phyloP scores from a whole-genome alignment of 1,284 basidiomycete species.

The Nidula niveotomentosa region DNA sequence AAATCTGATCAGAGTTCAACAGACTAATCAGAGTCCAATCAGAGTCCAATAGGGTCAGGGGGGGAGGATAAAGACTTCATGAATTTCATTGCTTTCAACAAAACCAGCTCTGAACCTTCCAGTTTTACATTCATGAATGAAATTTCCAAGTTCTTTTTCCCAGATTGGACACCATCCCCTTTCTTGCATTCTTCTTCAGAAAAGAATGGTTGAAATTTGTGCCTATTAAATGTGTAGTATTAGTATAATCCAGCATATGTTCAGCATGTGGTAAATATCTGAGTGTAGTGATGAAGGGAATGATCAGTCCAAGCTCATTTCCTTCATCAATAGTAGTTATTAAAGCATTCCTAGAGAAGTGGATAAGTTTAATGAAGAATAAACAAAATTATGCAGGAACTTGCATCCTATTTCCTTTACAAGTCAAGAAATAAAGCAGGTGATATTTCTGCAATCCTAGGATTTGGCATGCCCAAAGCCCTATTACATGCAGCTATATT shows the following conservation, averaged over 20 bases:
- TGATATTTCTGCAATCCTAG: conserved; percentile 13
- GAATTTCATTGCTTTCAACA: neutral
- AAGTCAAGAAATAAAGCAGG: conserved; percentile 14
- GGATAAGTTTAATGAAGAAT: too few relatives aligned
- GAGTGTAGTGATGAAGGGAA: too few relatives aligned
- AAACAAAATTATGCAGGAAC: too few relatives aligned
- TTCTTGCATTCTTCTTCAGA: neutral
- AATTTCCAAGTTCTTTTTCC: neutral
- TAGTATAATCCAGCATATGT: too few relatives aligned
- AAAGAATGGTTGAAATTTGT: neutral
- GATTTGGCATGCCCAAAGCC: conserved; percentile 18
- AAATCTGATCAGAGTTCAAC: too few relatives aligned
- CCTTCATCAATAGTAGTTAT: too few relatives aligned
- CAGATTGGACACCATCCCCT: neutral
- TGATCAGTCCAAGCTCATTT: neutral
- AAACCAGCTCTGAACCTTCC: neutral
- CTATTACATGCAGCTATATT: conserved; percentile 15
- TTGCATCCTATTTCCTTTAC: too few relatives aligned
- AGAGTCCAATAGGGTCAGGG: too few relatives aligned
- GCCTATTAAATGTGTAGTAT: neutral
- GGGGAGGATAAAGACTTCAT: too few relatives aligned
- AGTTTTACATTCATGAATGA: neutral
- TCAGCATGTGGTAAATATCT: too few relatives aligned
- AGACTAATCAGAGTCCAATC: too few relatives aligned
- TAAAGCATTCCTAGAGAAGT: too few relatives aligned